Conservation (phyloP, 257 asterid species). For the Solanum sparsipilum region DNA sequence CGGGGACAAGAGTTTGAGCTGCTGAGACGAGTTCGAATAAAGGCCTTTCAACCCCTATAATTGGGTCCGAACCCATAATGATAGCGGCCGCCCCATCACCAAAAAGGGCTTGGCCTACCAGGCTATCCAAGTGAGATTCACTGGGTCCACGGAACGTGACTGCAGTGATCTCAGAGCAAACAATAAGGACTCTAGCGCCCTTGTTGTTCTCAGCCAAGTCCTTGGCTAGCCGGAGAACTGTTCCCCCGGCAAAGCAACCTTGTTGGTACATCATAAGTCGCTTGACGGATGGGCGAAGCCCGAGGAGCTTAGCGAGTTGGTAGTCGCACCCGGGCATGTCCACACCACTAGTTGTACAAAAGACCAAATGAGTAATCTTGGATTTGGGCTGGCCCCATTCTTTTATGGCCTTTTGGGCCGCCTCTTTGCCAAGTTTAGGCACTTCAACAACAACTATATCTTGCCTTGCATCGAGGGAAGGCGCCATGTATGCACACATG, state of each 20-base stretch:
- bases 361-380: constrained; percentile 58
- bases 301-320: constrained; percentile 64
- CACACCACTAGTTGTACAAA: constrained; percentile 78
- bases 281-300: constrained; percentile 55
- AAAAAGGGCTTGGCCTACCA: constrained; percentile 51
- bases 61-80: constrained; percentile 39
- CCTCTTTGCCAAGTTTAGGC: constrained; percentile 73
- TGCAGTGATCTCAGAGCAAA: constrained; percentile 59
- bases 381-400: constrained; percentile 92
- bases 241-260: constrained; percentile 71
- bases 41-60: constrained; percentile 34
- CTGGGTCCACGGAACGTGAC: constrained; percentile 53
- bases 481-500: constrained; percentile 53
- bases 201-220: constrained; percentile 75
- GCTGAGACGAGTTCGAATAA: constrained; percentile 47
- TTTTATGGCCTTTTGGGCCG: constrained; percentile 68
- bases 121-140: constrained; percentile 40
- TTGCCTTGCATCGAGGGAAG: constrained; percentile 62
- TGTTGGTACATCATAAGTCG: constrained; percentile 78
- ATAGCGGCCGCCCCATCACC: constrained; percentile 61
- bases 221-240: constrained; percentile 65
- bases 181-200: constrained; percentile 50
- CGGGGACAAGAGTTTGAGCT: constrained; percentile 48
- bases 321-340: constrained; percentile 91
- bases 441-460: constrained; percentile 72